phyloP scores from a whole-genome alignment of 495 filamentous ascomycete species.

The Trichoderma parareesei region DNA sequence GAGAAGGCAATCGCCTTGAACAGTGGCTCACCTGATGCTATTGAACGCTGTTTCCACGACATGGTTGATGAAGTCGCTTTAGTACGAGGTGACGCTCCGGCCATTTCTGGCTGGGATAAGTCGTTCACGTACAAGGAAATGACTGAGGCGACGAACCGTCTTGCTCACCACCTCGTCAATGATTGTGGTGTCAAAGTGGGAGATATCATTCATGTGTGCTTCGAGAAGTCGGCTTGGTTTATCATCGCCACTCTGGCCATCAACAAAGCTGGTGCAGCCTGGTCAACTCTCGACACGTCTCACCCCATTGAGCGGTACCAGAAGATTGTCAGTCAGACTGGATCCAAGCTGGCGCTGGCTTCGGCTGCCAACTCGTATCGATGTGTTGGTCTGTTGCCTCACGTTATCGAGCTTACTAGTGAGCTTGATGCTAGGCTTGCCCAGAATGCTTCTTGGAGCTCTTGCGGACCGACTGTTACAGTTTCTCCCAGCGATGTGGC shows the following conservation, averaged over 20 bases:
- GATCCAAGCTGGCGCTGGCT: constrained; percentile 23
- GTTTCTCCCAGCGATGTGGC: background rate
- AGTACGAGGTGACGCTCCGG: constrained; percentile 17
- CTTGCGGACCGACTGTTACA: constrained; percentile 26
- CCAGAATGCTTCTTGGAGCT: constrained; percentile 35
- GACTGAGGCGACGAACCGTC: constrained; percentile 28
- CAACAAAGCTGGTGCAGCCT: constrained; percentile 40
- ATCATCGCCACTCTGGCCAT: constrained; percentile 29
- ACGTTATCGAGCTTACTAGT: background rate
- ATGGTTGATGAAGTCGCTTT: constrained; percentile 17
- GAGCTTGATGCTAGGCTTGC: constrained; percentile 42
- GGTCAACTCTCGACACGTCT: constrained; percentile 36
- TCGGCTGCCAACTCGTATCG: background rate
- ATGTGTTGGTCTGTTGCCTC: background rate
- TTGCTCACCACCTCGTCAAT: constrained; percentile 35
- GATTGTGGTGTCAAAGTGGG: constrained; percentile 43
- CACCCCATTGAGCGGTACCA: constrained; percentile 42
- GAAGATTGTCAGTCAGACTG: constrained; percentile 20
- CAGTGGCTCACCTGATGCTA: background rate
- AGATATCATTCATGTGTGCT: constrained; percentile 44
- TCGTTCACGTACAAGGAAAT: constrained; percentile 44
- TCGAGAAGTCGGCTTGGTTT: constrained; percentile 36
- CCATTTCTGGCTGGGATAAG: constrained; percentile 46
- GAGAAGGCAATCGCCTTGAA: background rate
- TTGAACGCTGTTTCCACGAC: constrained; percentile 23